Conservation (phyloP, 352 stramenopile genomes). For the Globisporangium barbulae region DNA sequence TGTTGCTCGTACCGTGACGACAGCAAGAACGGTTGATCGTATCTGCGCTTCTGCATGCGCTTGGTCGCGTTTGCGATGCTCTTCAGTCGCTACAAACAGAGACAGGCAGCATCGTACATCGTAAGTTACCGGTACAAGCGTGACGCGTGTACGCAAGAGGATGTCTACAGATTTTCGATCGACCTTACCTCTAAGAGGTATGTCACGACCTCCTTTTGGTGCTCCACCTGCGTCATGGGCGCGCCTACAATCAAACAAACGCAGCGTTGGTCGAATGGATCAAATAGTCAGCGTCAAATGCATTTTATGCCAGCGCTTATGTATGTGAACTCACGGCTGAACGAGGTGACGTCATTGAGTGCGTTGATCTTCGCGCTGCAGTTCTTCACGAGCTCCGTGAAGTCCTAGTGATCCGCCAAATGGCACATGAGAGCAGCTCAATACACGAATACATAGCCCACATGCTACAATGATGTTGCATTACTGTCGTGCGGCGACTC, state of each 20-base stretch:
- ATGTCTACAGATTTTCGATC: background rate
- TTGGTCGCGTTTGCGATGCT: slow-evolving; percentile 56
- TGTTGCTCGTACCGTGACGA: slow-evolving; percentile 40
- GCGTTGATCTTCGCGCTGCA: slow-evolving; percentile 59
- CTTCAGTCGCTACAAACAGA: slow-evolving; percentile 49
- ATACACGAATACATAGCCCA: background rate
- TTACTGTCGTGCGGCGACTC: slow-evolving; percentile 1
- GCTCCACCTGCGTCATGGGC: slow-evolving; percentile 28
- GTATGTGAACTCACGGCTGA: slow-evolving; percentile 14
- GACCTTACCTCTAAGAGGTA: slow-evolving; percentile 58
- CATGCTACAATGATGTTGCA: background rate
- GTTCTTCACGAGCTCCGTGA: slow-evolving; percentile 73
- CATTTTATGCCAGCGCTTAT: too few species aligned
- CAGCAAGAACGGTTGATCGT: slow-evolving; percentile 60
- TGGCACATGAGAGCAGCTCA: too few species aligned
- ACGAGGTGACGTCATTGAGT: slow-evolving; percentile 33
- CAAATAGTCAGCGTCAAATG: too few species aligned
- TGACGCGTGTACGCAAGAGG: slow-evolving; percentile 10
- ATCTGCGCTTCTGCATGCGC: slow-evolving; percentile 70
- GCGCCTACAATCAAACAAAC: slow-evolving; percentile 13
- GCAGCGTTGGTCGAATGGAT: background rate
- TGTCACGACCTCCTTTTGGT: slow-evolving; percentile 69
- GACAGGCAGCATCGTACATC: background rate
- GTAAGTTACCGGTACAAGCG: background rate
- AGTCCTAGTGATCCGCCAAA: slow-evolving; percentile 27